phyloP scores from a whole-genome alignment of 768 basidiomycete species.

The Ramaria sp. region DNA sequence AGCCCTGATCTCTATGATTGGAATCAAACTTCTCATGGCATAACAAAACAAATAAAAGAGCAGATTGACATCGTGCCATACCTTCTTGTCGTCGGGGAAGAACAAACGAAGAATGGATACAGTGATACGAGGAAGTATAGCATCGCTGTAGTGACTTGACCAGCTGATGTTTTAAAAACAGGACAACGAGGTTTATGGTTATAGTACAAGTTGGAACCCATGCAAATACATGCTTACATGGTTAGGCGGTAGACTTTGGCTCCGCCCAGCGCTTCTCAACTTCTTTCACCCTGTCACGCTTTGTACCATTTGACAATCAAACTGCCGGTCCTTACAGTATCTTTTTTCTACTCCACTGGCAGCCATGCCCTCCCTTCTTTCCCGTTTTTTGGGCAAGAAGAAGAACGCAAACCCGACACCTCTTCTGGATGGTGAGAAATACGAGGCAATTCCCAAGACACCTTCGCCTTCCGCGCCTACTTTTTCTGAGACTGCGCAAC shows the following conservation, averaged over 20 bases:
- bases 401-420: not conserved
- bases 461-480: not conserved
- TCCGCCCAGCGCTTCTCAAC: not conserved
- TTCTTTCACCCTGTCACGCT: not conserved
- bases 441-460: conserved; percentile 2
- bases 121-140: too few relatives aligned
- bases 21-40: too few relatives aligned
- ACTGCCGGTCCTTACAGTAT: conserved; percentile 5
- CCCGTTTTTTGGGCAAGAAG: conserved; percentile 4
- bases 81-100: too few relatives aligned
- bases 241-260: not conserved
- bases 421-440: conserved; percentile 4
- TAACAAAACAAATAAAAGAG: too few relatives aligned
- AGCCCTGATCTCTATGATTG: too few relatives aligned
- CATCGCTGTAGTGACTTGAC: too few relatives aligned
- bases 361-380: conserved; percentile 6
- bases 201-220: not conserved
- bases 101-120: too few relatives aligned
- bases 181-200: too few relatives aligned
- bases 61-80: too few relatives aligned
- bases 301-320: not conserved
- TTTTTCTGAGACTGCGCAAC: not conserved
- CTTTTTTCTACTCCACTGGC: not conserved
- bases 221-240: not conserved
- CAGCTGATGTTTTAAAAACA: too few relatives aligned